Base-by-base conservation (phyloP, 2,329 filamentous ascomycete species). In the Colletotrichum gloeosporioides region DNA sequence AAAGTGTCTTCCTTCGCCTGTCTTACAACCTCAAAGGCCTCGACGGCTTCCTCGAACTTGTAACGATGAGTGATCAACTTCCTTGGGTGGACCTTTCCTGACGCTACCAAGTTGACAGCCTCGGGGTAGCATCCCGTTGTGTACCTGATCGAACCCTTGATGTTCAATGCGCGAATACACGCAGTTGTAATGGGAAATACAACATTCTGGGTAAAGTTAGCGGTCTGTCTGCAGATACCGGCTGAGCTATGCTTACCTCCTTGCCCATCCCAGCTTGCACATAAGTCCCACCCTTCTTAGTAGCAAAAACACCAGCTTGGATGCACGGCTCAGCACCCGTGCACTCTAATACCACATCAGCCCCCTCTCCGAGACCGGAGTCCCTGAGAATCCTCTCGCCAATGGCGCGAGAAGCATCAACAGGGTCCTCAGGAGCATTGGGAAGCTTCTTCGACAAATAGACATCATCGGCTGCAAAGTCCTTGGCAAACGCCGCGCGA, bases 111-210 rank as follows among this genome's bases (percentile, higher is more conserved):
- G 55, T 88, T 83, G 1, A 91, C 82, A 0, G 89, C 90, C 66
- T 93, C 90, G 73, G 95, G 89, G 78, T 90, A 88, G 81, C 95
- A 96, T 0, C 93, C 95, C 82, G 95, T 94, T 13, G 93, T 93
- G 79, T 96, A 96, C 64, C 94, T 89, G 85, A 96, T 49, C 31
- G 95, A 92, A 49, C 94, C 94, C 31, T 95, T 85, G 36, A 95
- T 92, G 81, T 96, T 94, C 62, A 96, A 92, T 85, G 96, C 94
- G 39, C 93, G 90, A 36, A 95, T 87, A 49, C 94, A 93, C 6
- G 94, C 94, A 4, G 93, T 92, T 8, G 92, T 94, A 61, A 96
- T 87, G 4, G 94, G 94, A 2, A 96, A 88, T 0, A 85, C 79
- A 15, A 91, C 85, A 64, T 88, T 89, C 83, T 75, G 10, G 6